Percentiles rank a stretch among this genome's conserved stretches.
These are phyloP conservation scores for Amanita pseudoporphyria DNA, from an alignment of 768 basidiomycete genomes.

Conservation along the genomic window DNA sequence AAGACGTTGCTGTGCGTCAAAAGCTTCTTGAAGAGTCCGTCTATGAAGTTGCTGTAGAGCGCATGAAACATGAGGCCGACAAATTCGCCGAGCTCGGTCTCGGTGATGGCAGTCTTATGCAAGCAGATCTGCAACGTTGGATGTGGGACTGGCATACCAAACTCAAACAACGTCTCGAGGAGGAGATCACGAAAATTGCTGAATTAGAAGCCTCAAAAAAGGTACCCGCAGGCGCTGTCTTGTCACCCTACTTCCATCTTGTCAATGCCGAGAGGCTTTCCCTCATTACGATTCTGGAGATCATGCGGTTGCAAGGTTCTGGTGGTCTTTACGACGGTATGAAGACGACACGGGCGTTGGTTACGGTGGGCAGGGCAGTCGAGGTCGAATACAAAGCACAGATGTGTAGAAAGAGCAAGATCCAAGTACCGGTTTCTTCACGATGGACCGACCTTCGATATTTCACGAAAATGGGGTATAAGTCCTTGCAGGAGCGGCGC, in stretches of 20 bases:
- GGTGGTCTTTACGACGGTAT: constrained; percentile 79
- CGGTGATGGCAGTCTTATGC: constrained; percentile 31
- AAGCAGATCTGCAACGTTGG: constrained; percentile 54
- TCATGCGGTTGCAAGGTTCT: constrained; percentile 71
- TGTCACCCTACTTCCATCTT: constrained; percentile 68
- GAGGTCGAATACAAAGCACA: constrained; percentile 88
- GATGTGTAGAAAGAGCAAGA: constrained; percentile 58
- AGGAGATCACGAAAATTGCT: constrained; percentile 40
- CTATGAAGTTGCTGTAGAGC: constrained; percentile 71
- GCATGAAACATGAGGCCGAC: constrained; percentile 55
- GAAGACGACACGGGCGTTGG: constrained; percentile 79
- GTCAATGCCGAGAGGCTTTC: constrained; percentile 74
- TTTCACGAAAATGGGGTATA: constrained; percentile 55
- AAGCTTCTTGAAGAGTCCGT: constrained; percentile 78
- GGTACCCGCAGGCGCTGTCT: constrained; percentile 6
- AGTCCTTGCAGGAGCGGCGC: constrained; percentile 51
- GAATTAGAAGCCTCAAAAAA: constrained; percentile 20
- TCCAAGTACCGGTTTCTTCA: constrained; percentile 31
- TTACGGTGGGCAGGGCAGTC: constrained; percentile 73
- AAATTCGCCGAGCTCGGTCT: constrained; percentile 50
- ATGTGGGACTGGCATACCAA: constrained; percentile 83
- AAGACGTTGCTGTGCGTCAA: constrained; percentile 67
- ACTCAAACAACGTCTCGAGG: constrained; percentile 39
- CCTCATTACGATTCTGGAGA: constrained; percentile 80
- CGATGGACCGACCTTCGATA: constrained; percentile 28